Evolutionary conservation across 83 land plant genomes (phyloP).

Genomic region (Larix sibirica): DNA sequence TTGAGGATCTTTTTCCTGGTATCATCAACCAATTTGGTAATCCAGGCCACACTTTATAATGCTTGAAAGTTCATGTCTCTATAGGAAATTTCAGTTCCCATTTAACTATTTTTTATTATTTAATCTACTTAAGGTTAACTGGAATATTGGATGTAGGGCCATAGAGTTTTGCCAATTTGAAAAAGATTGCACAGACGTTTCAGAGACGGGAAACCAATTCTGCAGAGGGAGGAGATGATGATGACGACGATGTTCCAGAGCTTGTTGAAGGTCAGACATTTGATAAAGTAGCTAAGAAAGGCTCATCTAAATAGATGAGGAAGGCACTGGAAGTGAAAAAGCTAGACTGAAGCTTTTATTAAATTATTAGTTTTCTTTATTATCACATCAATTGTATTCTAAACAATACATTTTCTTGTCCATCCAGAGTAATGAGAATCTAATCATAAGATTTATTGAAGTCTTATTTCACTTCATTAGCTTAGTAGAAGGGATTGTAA

Average conservation of each 20-base stretch:
- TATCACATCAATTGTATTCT: not conserved
- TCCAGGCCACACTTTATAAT: not conserved
- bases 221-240: slow-evolving; percentile 23
- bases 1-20: slow-evolving; percentile 40
- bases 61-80: not conserved
- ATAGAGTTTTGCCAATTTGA: slow-evolving; percentile 35
- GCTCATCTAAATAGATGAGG: not conserved
- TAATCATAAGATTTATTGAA: too few relatives aligned
- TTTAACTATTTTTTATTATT: not conserved
- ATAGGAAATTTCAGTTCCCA: not conserved
- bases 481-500: too few relatives aligned
- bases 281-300: slow-evolving; percentile 40
- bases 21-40: slow-evolving; percentile 45
- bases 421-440: not conserved
- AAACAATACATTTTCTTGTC: not conserved
- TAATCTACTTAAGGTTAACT: not conserved
- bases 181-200: slow-evolving; percentile 35
- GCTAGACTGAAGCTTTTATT: slow-evolving; percentile 10
- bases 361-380: not conserved
- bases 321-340: not conserved
- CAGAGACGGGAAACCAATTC: slow-evolving; percentile 17
- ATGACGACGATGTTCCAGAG: slow-evolving; percentile 43
- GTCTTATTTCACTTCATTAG: too few relatives aligned
- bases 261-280: slow-evolving; percentile 37
- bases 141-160: slow-evolving; percentile 22